A percentile compares a stretch with the other conserved stretches of the same genome.
These are phyloP conservation scores for Pichia scutulata DNA, from an alignment of 805 yeast genomes.

Conservation along the genomic window DNA sequence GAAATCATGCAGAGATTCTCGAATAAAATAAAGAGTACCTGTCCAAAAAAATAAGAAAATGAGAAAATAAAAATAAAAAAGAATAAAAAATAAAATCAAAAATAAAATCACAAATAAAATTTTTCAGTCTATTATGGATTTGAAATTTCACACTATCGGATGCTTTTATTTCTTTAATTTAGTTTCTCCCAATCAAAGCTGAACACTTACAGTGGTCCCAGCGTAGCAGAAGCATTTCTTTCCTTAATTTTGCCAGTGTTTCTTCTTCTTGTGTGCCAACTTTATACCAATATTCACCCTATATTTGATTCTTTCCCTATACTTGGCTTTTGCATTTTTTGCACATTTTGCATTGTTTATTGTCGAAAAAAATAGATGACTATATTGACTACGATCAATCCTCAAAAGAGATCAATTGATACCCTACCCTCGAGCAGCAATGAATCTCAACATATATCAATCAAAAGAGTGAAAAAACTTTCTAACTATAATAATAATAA, in stretches of 20 bases:
- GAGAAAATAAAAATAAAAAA: neutral
- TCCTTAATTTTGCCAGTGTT: neutral
- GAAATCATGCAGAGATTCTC: neutral
- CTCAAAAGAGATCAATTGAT: constrained; percentile 2
- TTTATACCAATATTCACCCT: neutral
- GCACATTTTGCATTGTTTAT: neutral
- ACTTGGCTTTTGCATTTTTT: neutral
- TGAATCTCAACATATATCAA: neutral
- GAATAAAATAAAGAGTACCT: neutral
- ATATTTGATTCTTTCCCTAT: neutral
- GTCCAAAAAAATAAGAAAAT: neutral
- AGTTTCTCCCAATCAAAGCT: neutral
- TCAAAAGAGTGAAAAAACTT: neutral
- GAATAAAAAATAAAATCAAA: too few species aligned
- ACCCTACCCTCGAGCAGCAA: neutral
- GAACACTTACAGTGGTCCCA: neutral
- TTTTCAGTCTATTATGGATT: neutral
- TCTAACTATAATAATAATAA: neutral
- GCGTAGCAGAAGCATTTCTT: neutral
- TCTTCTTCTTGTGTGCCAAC: neutral
- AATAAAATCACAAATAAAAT: neutral
- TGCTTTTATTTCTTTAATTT: neutral
- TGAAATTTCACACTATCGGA: neutral
- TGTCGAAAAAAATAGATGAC: constrained; percentile 3
- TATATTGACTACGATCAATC: neutral